phyloP scores from a whole-genome alignment of 2,329 filamentous ascomycete genomes.

The Penicillium polonicum region DNA sequence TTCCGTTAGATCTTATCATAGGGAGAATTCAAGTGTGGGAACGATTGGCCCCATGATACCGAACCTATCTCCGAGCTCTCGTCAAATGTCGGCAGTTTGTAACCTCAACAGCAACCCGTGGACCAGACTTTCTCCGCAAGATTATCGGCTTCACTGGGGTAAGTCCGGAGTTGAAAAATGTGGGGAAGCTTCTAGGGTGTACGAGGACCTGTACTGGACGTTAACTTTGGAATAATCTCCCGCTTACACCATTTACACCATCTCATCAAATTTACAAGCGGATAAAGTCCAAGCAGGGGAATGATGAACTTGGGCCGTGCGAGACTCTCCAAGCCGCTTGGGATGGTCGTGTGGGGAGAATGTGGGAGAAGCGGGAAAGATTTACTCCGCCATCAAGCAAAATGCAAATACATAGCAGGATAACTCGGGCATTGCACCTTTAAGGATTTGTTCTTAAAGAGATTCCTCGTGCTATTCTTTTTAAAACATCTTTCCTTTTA shows the following conservation, averaged over 20 bases:
- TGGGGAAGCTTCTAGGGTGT: background rate
- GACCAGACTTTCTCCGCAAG: background rate
- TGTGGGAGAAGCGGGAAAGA: slow-evolving; percentile 28
- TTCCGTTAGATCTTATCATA: background rate
- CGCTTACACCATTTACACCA: background rate
- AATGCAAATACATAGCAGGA: background rate
- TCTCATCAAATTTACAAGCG: background rate
- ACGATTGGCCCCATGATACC: background rate
- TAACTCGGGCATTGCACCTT: background rate
- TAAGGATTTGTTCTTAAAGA: slow-evolving; percentile 11
- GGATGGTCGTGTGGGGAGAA: slow-evolving; percentile 18
- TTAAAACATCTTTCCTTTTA: background rate
- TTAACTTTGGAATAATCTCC: too few species aligned
- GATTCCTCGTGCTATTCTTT: background rate
- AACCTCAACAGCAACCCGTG: background rate
- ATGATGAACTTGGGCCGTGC: background rate
- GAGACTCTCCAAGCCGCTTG: background rate
- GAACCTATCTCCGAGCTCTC: background rate
- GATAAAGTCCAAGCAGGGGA: slow-evolving; percentile 19
- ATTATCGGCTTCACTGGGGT: background rate
- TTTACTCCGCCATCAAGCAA: slow-evolving; percentile 20
- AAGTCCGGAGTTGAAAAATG: background rate
- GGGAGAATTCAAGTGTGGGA: background rate
- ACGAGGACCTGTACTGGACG: background rate
- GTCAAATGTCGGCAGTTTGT: background rate